Base-by-base conservation (phyloP, 2,329 filamentous ascomycete species). In the Hypoxylon sp. region DNA sequence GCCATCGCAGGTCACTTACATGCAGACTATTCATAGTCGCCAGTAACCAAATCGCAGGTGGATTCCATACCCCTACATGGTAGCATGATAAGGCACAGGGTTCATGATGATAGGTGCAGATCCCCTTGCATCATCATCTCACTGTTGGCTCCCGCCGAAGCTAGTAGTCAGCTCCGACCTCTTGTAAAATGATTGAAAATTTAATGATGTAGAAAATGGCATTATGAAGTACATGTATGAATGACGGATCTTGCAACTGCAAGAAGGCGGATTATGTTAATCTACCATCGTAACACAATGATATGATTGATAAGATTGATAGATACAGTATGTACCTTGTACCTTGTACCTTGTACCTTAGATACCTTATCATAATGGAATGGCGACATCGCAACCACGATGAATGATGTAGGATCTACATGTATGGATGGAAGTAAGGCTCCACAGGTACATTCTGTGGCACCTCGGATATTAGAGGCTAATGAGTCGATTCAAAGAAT, bases 21-120 rank as follows among this genome's bases (percentile, higher is more conserved):
- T 29, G 51, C 14, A 37, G 37, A 24, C 59, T 62, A 62, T 62
- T 62, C 58, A 48, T 62, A 62, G 58, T 31, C 24, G 35, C 19
- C 37, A 42, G 22, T 24, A 19, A 4, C 19, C 13, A 53, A 46
- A 35, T 29, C 13, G 11, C 39, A 33, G 26, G 37, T 44, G 52
- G 37, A 17, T 31, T 11, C 14, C 5, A 24, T 42, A 11, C 37
- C 37, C 39, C n/a, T 42, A 42, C 39, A 44, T 29, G 29, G 22
- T 24, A 14, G 33, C 42, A 60, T 60, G 57, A 47, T 53, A 61
- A 46, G 31, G 6, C 13, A n/a, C 26, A 46, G 14, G 47, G 35
- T 44, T 44, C 17, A 11, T 33, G 13, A 19, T 31, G 46, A 51
- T 47, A 39, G 56, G 33, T 51, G 56, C 56, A 51, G 46, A 51